These are phyloP conservation scores for Hippophae gyantsensis DNA, from an alignment of 306 rosid species.

Conservation along the genomic window DNA sequence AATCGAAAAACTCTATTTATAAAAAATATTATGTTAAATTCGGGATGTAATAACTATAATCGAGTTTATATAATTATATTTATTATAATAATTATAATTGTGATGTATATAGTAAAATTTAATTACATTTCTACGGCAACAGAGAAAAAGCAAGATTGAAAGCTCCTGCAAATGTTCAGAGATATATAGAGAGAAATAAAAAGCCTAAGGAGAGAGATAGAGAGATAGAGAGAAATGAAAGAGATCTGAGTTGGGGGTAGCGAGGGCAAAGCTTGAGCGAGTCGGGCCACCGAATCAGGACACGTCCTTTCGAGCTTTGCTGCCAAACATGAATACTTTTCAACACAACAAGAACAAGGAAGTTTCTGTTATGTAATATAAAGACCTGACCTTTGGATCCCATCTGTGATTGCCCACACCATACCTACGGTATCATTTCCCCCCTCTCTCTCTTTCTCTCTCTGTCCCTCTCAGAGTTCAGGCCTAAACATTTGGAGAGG, in stretches of 20 bases:
- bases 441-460: not conserved
- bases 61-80: too few relatives aligned
- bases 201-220: too few relatives aligned
- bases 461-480: too few relatives aligned
- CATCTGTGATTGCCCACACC: slow-evolving; percentile 20
- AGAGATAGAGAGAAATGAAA: not conserved
- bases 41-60: too few relatives aligned
- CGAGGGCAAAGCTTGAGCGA: slow-evolving; percentile 10
- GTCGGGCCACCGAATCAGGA: slow-evolving; percentile 22
- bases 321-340: slow-evolving; percentile 36
- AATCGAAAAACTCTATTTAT: too few relatives aligned
- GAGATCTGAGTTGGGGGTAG: slow-evolving; percentile 2
- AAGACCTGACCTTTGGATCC: slow-evolving; percentile 57
- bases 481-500: too few relatives aligned
- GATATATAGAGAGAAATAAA: too few relatives aligned
- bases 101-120: too few relatives aligned
- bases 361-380: not conserved
- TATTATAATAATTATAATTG: too few relatives aligned
- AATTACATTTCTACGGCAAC: slow-evolving; percentile 9
- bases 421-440: slow-evolving; percentile 37
- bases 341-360: not conserved
- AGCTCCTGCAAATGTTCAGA: slow-evolving; percentile 15
- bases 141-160: slow-evolving; percentile 25
- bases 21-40: too few relatives aligned
- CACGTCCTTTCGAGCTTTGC: slow-evolving; percentile 25